A percentile compares a stretch with the other conserved stretches of the same genome.
Conservation (phyloP, 2,329 filamentous ascomycete genomes). For the Penicillium concentricum region DNA sequence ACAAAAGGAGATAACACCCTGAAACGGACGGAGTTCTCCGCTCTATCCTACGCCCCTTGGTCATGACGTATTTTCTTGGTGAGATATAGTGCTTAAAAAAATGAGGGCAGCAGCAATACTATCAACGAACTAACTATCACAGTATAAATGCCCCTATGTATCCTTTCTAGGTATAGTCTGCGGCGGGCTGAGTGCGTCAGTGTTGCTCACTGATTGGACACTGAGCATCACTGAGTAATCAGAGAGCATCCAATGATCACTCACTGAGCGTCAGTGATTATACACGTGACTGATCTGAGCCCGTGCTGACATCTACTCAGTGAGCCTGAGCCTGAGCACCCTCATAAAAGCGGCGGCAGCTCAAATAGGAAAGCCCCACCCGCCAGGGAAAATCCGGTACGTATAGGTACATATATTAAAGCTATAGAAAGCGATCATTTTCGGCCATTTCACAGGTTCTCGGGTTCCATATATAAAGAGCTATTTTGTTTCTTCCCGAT, state of each 20-base stretch:
- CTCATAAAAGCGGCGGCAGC: slow-evolving; percentile 4
- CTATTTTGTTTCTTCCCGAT: background rate
- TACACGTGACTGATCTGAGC: background rate
- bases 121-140: background rate
- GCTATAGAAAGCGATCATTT: no score
- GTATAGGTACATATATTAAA: no score
- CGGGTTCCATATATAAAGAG: no score
- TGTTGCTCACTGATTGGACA: slow-evolving; percentile 1
- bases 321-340: slow-evolving; percentile 4
- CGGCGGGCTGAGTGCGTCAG: background rate
- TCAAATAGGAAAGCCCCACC: slow-evolving; percentile 1
- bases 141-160: background rate
- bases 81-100: background rate
- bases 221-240: background rate
- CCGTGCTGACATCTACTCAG: slow-evolving; percentile 5
- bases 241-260: background rate
- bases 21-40: no score
- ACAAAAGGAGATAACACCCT: no score
- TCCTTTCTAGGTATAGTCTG: background rate
- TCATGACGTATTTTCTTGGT: no score
- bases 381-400: no score
- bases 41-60: no score
- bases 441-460: no score
- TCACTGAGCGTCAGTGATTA: background rate
- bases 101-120: background rate